Evolutionary conservation across 768 basidiomycete genomes (phyloP).

Genomic region (Kwoniella sp.): DNA sequence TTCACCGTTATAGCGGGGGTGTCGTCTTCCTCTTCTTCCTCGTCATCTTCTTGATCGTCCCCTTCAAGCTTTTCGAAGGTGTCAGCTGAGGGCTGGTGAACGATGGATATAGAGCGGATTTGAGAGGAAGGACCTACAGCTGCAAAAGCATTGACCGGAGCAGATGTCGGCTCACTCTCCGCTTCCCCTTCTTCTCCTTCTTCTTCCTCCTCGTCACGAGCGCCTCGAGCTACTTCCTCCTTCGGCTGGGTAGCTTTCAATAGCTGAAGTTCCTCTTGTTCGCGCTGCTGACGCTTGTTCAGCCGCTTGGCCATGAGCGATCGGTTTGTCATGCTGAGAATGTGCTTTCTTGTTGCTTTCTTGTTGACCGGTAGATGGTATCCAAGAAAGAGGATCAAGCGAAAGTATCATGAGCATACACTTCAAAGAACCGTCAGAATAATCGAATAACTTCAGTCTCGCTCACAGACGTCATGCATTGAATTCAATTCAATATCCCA

Average conservation of each 20-base stretch:
- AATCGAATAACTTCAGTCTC: background rate
- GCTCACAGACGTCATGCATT: constrained; percentile 12
- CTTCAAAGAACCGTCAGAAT: too few relatives aligned
- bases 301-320: constrained; percentile 52
- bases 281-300: constrained; percentile 86
- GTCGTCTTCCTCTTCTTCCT: constrained; percentile 35
- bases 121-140: constrained; percentile 39
- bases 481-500: background rate
- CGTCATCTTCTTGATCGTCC: constrained; percentile 30
- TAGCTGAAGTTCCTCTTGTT: constrained; percentile 75
- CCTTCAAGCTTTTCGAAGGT: constrained; percentile 31
- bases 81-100: too few relatives aligned
- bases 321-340: constrained; percentile 1
- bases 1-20: constrained; percentile 29
- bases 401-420: background rate
- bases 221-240: constrained; percentile 14
- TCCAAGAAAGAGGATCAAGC: background rate
- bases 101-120: too few relatives aligned
- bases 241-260: constrained; percentile 42
- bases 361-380: too few relatives aligned
- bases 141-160: constrained; percentile 48
- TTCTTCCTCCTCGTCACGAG: constrained; percentile 31
- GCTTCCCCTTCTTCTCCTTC: constrained; percentile 29
- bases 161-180: constrained; percentile 14
- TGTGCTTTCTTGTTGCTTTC: background rate